Base-by-base conservation (phyloP, 176 grass and related monocot species). In the Melocanna baccifera region DNA sequence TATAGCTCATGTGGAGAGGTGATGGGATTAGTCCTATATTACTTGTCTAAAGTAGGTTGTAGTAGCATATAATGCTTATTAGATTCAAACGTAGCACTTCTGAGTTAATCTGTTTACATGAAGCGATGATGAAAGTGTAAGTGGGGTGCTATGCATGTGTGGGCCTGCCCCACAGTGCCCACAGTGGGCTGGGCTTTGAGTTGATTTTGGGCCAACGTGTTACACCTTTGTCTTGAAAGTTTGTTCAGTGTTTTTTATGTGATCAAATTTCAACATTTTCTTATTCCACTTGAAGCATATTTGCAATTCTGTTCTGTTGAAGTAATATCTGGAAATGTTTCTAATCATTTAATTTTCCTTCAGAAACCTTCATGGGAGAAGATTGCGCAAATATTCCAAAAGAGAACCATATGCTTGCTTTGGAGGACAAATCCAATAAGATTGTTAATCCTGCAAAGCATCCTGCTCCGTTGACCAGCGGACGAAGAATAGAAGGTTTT, bases 301-400 rank as follows among this genome's bases (percentile, higher is more conserved):
- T 29, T 81, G 34, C 30, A 15, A 46, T 77, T 73, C 1, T 30
- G 7, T 80, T 82, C 23, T 84, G 10, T 80, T 75, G 61, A 80
- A 61, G 20, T 47, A 73, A 66, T 80, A 70, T 77, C 13, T 65
- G 26, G 7, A 56, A 55, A 77, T 67, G 26, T 87, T 55, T 87
- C 41, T 87, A 41, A 81, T 62, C 36, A 67, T 37, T 56, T 69
- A 34, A 50, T 58, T 75, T 87, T 84, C 20, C 61, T 79, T 67
- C 81, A 99, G 97, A 99, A 96, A 99, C 93, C 97, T 80, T 94
- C 97, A 11, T 99, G 97, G 97, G 97, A 99, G 76, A 99, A 88
- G 77, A 81, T 93, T 73, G 93, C 93, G 89, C 93, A 81, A 85
- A 91, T 50, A 87, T 99, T 79, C 88, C 92, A 34, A 96, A 83